Evolutionary conservation across 257 asterid species (phyloP).

Genomic region (Agastache rugosa): DNA sequence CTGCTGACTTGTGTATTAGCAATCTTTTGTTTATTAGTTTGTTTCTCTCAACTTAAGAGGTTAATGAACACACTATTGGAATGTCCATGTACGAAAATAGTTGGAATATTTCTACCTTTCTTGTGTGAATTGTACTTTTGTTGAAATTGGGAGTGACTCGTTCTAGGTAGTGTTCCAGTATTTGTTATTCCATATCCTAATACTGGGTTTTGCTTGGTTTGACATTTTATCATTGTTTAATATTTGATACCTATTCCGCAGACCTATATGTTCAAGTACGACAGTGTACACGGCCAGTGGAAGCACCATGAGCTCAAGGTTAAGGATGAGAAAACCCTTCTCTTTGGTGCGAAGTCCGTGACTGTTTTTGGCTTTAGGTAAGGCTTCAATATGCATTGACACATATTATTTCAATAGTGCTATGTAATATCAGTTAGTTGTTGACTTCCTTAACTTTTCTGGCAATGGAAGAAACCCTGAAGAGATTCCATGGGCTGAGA

Average conservation of each 20-base stretch:
- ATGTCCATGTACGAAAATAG: neutral
- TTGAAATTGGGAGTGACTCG: neutral
- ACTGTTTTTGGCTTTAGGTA: conserved; percentile 58
- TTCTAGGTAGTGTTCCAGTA: neutral
- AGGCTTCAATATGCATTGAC: neutral
- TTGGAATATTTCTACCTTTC: neutral
- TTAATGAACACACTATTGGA: neutral
- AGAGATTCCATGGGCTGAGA: conserved; percentile 55
- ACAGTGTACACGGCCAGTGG: conserved; percentile 70
- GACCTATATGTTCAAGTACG: conserved; percentile 71
- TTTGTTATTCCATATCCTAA: neutral
- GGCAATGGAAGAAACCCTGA: conserved; percentile 46
- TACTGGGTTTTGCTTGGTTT: neutral
- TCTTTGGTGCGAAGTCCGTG: conserved; percentile 60
- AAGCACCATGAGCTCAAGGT: conserved; percentile 63
- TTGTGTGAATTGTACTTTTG: neutral
- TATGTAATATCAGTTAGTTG: neutral
- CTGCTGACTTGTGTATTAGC: neutral
- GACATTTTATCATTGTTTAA: neutral
- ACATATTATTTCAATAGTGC: neutral
- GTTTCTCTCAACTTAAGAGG: neutral
- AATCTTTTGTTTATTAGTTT: neutral
- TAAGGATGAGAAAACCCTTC: conserved; percentile 66
- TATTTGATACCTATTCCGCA: conserved; percentile 31
- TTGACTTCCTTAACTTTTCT: conserved; percentile 8